These are phyloP conservation scores for Paecilomyces formosus DNA, from an alignment of 2,329 filamentous ascomycete species.

Conservation along the genomic window DNA sequence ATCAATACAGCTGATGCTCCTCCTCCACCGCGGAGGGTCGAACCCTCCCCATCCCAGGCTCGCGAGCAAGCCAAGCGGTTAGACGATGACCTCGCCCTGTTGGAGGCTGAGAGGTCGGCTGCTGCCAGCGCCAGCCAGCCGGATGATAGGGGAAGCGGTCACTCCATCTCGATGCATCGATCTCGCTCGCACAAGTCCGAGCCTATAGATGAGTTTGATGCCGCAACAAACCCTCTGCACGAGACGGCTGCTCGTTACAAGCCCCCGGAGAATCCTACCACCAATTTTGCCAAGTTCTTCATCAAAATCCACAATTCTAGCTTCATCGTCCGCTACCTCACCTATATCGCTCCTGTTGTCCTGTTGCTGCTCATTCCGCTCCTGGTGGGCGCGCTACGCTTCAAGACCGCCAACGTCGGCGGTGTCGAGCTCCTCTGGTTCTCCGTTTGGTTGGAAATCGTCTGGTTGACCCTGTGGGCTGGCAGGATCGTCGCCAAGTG, in stretches of 20 bases:
- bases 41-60: constrained; percentile 46
- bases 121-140: constrained; percentile 37
- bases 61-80: constrained; percentile 55
- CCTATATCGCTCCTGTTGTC: constrained; percentile 61
- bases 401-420: constrained; percentile 56
- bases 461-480: constrained; percentile 88
- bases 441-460: constrained; percentile 86
- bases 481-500: constrained; percentile 59
- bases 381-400: constrained; percentile 56
- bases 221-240: constrained; percentile 61
- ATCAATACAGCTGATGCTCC: constrained; percentile 18
- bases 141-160: constrained; percentile 23
- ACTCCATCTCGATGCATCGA: constrained; percentile 41
- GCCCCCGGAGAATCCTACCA: constrained; percentile 56
- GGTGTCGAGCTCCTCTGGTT: constrained; percentile 83
- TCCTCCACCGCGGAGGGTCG: constrained; percentile 6
- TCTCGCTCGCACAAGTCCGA: constrained; percentile 49
- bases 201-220: constrained; percentile 59
- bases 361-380: constrained; percentile 60
- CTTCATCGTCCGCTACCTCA: constrained; percentile 61
- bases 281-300: constrained; percentile 55
- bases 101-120: constrained; percentile 51
- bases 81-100: constrained; percentile 58
- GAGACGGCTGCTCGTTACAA: constrained; percentile 59
- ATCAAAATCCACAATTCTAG: constrained; percentile 59